Percentiles rank a stretch among this genome's conserved stretches.
Conservation (phyloP, 2,329 filamentous ascomycete genomes). For the Tolypocladium nubicola region DNA sequence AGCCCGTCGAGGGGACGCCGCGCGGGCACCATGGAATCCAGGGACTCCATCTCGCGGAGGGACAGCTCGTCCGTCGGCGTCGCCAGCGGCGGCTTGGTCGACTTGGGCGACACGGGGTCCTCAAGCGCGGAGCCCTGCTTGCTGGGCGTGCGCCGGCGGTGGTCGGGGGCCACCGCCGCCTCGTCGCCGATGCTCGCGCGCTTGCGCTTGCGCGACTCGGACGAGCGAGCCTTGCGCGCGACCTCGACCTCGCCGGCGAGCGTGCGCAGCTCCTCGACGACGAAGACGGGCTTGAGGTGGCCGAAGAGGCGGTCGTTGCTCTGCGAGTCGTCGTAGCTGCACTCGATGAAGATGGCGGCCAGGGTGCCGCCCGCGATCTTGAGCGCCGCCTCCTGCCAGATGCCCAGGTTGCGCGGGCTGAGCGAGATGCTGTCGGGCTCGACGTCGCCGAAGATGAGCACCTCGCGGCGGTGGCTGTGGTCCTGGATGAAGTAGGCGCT, state of each 20-base stretch:
- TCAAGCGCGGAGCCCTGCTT: constrained; percentile 19
- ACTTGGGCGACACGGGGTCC: constrained; percentile 42
- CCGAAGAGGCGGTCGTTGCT: constrained; percentile 73
- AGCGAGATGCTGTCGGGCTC: constrained; percentile 83
- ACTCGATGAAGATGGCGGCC: constrained; percentile 85
- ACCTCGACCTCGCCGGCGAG: constrained; percentile 63
- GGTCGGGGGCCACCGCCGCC: not conserved
- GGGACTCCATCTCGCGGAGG: constrained; percentile 24
- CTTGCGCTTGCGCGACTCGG: constrained; percentile 53
- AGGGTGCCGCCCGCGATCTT: constrained; percentile 68
- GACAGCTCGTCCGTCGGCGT: constrained; percentile 38
- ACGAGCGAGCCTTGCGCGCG: constrained; percentile 24
- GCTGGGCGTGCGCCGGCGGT: constrained; percentile 10
- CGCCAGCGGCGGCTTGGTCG: constrained; percentile 25
- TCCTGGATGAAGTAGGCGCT: constrained; percentile 91
- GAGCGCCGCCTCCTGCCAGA: constrained; percentile 84
- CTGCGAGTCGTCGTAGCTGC: constrained; percentile 78
- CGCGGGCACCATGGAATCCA: constrained; percentile 11
- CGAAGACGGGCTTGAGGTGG: constrained; percentile 73
- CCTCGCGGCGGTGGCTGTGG: constrained; percentile 56
- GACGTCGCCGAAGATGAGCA: constrained; percentile 91
- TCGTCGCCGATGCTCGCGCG: constrained; percentile 28
- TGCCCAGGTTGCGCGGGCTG: constrained; percentile 65
- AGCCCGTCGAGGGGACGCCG: constrained; percentile 54
- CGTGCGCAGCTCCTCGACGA: constrained; percentile 65